Evolutionary conservation across 2,329 filamentous ascomycete genomes (phyloP).

Genomic region (Hymenoscyphus scutula): DNA sequence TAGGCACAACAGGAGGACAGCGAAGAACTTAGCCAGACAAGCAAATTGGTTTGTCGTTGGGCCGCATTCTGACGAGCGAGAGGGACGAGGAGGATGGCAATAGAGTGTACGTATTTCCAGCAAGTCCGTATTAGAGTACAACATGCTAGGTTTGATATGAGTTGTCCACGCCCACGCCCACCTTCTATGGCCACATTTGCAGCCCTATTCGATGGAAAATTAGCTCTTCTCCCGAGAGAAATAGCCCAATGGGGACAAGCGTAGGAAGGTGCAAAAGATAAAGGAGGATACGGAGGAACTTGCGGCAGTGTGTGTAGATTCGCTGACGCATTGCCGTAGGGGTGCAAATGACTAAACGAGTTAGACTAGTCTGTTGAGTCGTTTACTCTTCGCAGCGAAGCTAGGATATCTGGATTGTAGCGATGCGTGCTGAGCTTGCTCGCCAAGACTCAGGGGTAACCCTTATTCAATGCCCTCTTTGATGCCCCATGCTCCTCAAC

Average conservation of each 20-base stretch:
- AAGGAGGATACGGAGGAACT: background rate
- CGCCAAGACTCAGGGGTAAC: background rate
- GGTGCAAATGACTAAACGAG: background rate
- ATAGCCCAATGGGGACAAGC: background rate
- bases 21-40: background rate
- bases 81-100: background rate
- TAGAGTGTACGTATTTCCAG: too few relatives aligned
- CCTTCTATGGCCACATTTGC: background rate
- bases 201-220: background rate
- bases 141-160: background rate
- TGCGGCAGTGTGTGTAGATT: background rate
- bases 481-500: background rate
- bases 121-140: background rate
- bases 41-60: background rate
- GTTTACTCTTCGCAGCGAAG: too few relatives aligned
- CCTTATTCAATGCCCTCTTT: background rate
- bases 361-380: background rate
- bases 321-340: background rate
- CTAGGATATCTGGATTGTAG: too few relatives aligned
- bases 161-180: conserved; percentile 2
- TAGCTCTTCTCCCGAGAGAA: background rate
- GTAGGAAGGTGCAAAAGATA: background rate
- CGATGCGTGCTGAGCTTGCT: background rate
- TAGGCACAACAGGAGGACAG: conserved; percentile 3
- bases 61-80: conserved; percentile 1